These are phyloP conservation scores for Obba rivulosa DNA, from an alignment of 768 basidiomycete genomes.

Conservation along the genomic window DNA sequence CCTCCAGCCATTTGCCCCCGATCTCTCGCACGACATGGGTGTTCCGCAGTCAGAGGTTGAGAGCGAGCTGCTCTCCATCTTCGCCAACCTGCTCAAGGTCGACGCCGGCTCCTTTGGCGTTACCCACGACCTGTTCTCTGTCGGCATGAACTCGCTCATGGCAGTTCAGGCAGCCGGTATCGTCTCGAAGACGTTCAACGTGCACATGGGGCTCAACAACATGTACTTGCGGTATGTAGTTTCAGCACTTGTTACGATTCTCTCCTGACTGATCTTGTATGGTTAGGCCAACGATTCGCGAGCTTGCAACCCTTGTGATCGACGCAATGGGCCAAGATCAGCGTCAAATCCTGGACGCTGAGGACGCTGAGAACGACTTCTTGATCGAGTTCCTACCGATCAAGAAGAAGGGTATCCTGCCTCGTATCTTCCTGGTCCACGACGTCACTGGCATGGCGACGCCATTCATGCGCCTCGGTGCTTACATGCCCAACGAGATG, in stretches of 20 bases:
- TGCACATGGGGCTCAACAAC: constrained; percentile 25
- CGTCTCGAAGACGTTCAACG: constrained; percentile 24
- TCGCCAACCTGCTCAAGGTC: constrained; percentile 19
- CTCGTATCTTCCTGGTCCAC: constrained; percentile 25
- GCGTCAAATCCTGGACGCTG: constrained; percentile 24
- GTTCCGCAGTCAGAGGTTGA: constrained; percentile 23
- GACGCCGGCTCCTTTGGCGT: constrained; percentile 19
- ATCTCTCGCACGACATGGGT: constrained; percentile 21
- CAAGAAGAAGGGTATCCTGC: constrained; percentile 25
- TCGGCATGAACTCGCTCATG: constrained; percentile 27
- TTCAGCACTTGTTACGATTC: not conserved
- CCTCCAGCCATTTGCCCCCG: constrained; percentile 14
- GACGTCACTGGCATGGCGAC: constrained; percentile 28
- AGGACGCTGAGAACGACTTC: constrained; percentile 25
- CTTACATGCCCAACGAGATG: constrained; percentile 28
- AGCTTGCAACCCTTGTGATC: constrained; percentile 21
- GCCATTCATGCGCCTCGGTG: constrained; percentile 27
- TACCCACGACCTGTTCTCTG: constrained; percentile 24
- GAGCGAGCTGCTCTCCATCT: constrained; percentile 20
- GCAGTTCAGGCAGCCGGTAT: constrained; percentile 27
- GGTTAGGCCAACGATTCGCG: constrained; percentile 22
- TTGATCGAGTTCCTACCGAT: constrained; percentile 25
- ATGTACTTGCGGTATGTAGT: constrained; percentile 22
- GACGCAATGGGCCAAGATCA: constrained; percentile 21
- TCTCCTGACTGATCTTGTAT: not conserved